Base-by-base conservation (phyloP, 768 basidiomycete genomes). In the Termitomyces sp. region DNA sequence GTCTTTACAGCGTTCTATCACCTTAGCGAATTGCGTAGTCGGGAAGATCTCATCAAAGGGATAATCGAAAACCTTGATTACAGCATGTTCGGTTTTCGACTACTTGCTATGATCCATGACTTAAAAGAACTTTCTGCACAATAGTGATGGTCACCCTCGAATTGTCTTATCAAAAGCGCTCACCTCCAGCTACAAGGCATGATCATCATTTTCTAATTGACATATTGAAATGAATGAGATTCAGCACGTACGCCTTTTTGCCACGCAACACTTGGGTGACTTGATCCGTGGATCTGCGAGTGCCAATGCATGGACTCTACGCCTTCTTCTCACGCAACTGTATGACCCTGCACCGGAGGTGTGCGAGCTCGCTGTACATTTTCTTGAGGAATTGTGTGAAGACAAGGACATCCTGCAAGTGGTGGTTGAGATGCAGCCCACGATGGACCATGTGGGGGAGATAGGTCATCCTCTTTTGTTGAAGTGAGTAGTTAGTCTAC, bases 1-100 rank as follows among this genome's bases (percentile, higher is more conserved):
- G 82, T 98, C 30, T 98, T 98, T 71, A 98, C 95, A 0, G 89
- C 92, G 0, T 95, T 98, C 71, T 98, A 98, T 69, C 95, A 95
- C 69, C 74, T 98, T 47, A 93, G 89, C 67, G 97, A 98, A 68
- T 79, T 98, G 38, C 81, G 89, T 28, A 90, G 89, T 71, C 81
- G 97, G 40, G 95, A 98, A 68, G 95, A 98, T 69, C 78, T 99
- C 48, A 91, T 95, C 59, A 92, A 88, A 66, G 87, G 86, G 2
- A 92, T 97, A 64, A 89, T 98, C 41, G 92, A 94, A 66, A 91
- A 91, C 64, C 75, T 97, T 40, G 94, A 98, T 70, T 99, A 98
- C 61, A 86, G 83, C 69, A 87, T 87, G 95, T 94, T 63, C 56
- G 91, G 74, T 14, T 23, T 62, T 5, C 59, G 32, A 20, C 50